A percentile compares a stretch with the other conserved stretches of the same genome.
Evolutionary conservation across 2,329 filamentous ascomycete genomes (phyloP).

Genomic region (Dactylellina leptospora): DNA sequence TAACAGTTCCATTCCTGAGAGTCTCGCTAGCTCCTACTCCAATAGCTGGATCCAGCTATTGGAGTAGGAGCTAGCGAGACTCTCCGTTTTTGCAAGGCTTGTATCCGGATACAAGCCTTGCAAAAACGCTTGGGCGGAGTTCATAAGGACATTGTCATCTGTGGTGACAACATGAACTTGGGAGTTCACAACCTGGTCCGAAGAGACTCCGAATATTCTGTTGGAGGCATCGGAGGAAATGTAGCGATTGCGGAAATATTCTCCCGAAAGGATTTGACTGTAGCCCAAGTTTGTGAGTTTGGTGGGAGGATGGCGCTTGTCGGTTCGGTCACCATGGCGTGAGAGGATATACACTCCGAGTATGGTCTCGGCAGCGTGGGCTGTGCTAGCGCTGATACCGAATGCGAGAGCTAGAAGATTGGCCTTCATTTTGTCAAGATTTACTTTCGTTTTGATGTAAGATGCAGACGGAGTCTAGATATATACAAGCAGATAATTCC

Average conservation of each 20-base stretch:
- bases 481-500: no score
- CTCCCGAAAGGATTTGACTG: constrained; percentile 76
- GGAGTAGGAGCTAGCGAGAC: constrained; percentile 66
- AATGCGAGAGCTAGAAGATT: constrained; percentile 44
- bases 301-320: constrained; percentile 77
- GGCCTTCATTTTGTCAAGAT: constrained; percentile 14
- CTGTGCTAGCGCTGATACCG: constrained; percentile 23
- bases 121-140: constrained; percentile 79
- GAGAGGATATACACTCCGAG: constrained; percentile 87
- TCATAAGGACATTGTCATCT: constrained; percentile 79
- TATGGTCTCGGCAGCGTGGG: constrained; percentile 69
- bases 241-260: constrained; percentile 80
- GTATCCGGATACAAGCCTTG: constrained; percentile 89
- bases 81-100: constrained; percentile 84
- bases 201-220: constrained; percentile 72
- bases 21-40: constrained; percentile 66
- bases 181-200: constrained; percentile 71
- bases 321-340: constrained; percentile 86
- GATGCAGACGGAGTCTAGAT: no score
- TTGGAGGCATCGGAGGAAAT: constrained; percentile 67
- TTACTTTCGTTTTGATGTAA: no score
- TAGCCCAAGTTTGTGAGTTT: constrained; percentile 82
- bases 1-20: constrained; percentile 74
- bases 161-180: constrained; percentile 81
- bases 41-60: constrained; percentile 81